Evolutionary conservation across 2,329 filamentous ascomycete species (phyloP).

Genomic region (Fusarium chuoi): DNA sequence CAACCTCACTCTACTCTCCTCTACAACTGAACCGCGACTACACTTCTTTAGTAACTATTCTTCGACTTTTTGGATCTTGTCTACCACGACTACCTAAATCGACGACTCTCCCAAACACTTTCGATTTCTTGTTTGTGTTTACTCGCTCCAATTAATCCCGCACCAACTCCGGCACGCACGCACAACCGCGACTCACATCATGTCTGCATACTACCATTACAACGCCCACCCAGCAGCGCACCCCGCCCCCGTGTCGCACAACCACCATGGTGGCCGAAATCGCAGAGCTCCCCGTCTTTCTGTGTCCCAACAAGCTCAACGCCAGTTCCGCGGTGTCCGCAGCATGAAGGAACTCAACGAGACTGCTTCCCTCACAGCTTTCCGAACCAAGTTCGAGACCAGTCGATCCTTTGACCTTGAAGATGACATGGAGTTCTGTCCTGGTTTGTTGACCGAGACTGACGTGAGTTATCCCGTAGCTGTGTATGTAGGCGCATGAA

Average conservation of each 20-base stretch:
- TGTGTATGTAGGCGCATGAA: constrained; percentile 16
- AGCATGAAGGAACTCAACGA: constrained; percentile 89
- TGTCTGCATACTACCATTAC: constrained; percentile 74
- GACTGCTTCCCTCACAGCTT: constrained; percentile 77
- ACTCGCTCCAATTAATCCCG: constrained; percentile 43
- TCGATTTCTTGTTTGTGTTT: constrained; percentile 31
- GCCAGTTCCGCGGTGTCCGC: constrained; percentile 86
- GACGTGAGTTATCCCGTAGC: constrained; percentile 73
- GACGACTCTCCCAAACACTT: constrained; percentile 21
- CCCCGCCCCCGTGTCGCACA: constrained; percentile 72
- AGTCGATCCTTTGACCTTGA: constrained; percentile 94
- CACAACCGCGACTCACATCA: constrained; percentile 50
- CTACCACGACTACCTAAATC: constrained; percentile 10
- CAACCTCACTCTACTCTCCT: constrained; percentile 28
- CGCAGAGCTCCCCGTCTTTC: constrained; percentile 84
- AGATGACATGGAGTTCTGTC: constrained; percentile 96
- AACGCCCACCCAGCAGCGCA: constrained; percentile 69
- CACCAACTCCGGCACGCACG: constrained; percentile 35
- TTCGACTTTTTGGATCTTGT: constrained; percentile 24
- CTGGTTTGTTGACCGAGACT: constrained; percentile 88
- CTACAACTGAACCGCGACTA: neutral
- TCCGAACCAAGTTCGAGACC: constrained; percentile 89
- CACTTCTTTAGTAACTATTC: constrained; percentile 8
- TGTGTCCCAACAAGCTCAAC: constrained; percentile 83
- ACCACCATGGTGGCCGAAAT: constrained; percentile 85